Percentiles rank a stretch among this genome's conserved stretches.
Conservation (phyloP, 2,329 filamentous ascomycete species). For the Penicillium paneum region DNA sequence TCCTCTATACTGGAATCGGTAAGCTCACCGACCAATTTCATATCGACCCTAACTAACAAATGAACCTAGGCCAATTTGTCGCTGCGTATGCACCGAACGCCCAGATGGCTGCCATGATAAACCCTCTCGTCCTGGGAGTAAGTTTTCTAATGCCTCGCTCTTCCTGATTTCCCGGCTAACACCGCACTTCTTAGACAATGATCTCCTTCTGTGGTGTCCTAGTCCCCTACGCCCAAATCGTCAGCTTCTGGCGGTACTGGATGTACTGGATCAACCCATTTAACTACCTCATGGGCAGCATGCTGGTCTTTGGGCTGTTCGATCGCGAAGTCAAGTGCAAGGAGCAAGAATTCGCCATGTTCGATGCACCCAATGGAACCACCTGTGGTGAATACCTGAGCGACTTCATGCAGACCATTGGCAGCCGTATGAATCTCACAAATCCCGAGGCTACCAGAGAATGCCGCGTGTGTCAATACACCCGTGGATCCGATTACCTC, state of each 20-base stretch:
- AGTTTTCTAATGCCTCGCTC: not conserved
- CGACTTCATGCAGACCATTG: slow-evolving; percentile 49
- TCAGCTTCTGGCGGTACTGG: slow-evolving; percentile 34
- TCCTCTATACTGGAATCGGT: slow-evolving; percentile 67
- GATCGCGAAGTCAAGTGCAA: slow-evolving; percentile 25
- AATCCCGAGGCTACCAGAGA: slow-evolving; percentile 57
- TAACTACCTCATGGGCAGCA: slow-evolving; percentile 32
- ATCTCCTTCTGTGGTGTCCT: slow-evolving; percentile 33
- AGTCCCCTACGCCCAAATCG: slow-evolving; percentile 30
- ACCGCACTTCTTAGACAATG: slow-evolving; percentile 11
- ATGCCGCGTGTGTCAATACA: slow-evolving; percentile 62
- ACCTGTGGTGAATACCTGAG: slow-evolving; percentile 60
- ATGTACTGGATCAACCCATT: slow-evolving; percentile 33
- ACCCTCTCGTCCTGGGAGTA: slow-evolving; percentile 65
- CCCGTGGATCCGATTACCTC: slow-evolving; percentile 58
- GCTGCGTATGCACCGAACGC: slow-evolving; percentile 67
- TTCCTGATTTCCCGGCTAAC: not conserved
- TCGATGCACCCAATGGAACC: slow-evolving; percentile 36
- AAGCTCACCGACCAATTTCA: not conserved
- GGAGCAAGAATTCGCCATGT: slow-evolving; percentile 26
- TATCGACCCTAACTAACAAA: not conserved
- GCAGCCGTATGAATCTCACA: slow-evolving; percentile 51
- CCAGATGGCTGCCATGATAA: slow-evolving; percentile 68
- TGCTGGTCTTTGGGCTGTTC: slow-evolving; percentile 27
- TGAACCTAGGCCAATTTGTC: slow-evolving; percentile 61